Percentiles rank a stretch among this genome's conserved stretches.
phyloP scores from a whole-genome alignment of 441 rosid genomes.

The Mallotus repandus region DNA sequence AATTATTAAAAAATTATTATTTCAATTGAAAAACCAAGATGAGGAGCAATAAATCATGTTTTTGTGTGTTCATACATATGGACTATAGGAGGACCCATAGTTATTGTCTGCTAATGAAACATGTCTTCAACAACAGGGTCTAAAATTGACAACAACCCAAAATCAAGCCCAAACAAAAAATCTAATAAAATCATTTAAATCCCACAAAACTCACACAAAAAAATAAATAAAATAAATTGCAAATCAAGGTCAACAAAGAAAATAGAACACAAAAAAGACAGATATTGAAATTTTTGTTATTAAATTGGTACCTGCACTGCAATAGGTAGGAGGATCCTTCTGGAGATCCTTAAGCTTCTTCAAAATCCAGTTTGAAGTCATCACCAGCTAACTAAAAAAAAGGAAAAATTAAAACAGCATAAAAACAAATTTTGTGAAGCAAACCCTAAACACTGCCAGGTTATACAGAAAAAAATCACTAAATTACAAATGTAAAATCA shows the following conservation, averaged over 20 bases:
- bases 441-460: slow-evolving; percentile 38
- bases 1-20: background rate
- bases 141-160: slow-evolving; percentile 9
- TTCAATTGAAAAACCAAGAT: background rate
- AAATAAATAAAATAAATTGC: background rate
- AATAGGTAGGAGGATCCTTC: slow-evolving; percentile 86
- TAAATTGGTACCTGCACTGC: slow-evolving; percentile 70
- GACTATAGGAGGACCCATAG: slow-evolving; percentile 92
- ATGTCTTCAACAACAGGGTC: slow-evolving; percentile 92
- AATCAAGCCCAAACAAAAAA: too few relatives aligned
- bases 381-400: slow-evolving; percentile 32
- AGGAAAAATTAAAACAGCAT: too few relatives aligned
- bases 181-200: background rate
- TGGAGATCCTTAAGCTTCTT: slow-evolving; percentile 88
- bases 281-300: slow-evolving; percentile 14
- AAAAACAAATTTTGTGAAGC: too few relatives aligned
- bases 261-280: background rate
- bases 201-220: background rate
- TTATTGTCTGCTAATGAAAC: slow-evolving; percentile 95
- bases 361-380: slow-evolving; percentile 84
- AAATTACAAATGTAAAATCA: background rate
- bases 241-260: background rate
- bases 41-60: background rate
- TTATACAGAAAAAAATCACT: slow-evolving; percentile 11
- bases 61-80: slow-evolving; percentile 36